Base-by-base conservation (phyloP, 2,329 filamentous ascomycete species). In the Colletotrichum filicis region DNA sequence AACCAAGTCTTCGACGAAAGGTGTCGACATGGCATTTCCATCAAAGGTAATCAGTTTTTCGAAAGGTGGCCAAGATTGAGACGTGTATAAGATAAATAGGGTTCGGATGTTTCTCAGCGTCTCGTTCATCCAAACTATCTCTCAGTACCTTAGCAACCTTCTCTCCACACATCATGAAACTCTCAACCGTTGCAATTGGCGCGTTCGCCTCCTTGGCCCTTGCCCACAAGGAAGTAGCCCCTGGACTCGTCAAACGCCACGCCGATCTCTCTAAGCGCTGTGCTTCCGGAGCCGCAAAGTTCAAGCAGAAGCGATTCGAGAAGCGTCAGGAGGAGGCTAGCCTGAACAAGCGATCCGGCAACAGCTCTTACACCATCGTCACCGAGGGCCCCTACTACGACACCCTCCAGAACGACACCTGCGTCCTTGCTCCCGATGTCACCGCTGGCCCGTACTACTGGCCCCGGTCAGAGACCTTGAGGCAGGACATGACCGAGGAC, bases 391-490 rank as follows among this genome's bases (percentile, higher is more conserved):
- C 61, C 5, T 64, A 64, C 61, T 53, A 64, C n/a, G 61, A 64
- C 19, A 24, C 49, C 11, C 61, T 64, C 3, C 32, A 66, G 35
- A 82, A 83, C 71, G 78, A 79, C 16, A 83, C 82, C 26, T 88
- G 86, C 68, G 80, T 87, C 52, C 79, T 87, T 22, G 81, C 81
- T 3, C 84, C 85, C 0, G 85, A 87, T 72, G 83, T 83, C 35
- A 87, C 84, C 6, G 79, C 86, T 76, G 86, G 86, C 4, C 86
- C 86, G 14, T 88, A 87, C 79, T 88, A 79, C 76, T 75, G 69
- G 77, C 69, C 22, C 5, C 56, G 59, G 11, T 32, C 68, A 14
- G 32, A 72, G 22, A 56, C 58, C 37, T 49, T 68, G 46, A 22
- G 64, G 19, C 49, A 55, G 32, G 64, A 72, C 37, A 66, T 72